These are phyloP conservation scores for Adansonia rubrostipa DNA, from an alignment of 441 rosid genomes.

Conservation along the genomic window DNA sequence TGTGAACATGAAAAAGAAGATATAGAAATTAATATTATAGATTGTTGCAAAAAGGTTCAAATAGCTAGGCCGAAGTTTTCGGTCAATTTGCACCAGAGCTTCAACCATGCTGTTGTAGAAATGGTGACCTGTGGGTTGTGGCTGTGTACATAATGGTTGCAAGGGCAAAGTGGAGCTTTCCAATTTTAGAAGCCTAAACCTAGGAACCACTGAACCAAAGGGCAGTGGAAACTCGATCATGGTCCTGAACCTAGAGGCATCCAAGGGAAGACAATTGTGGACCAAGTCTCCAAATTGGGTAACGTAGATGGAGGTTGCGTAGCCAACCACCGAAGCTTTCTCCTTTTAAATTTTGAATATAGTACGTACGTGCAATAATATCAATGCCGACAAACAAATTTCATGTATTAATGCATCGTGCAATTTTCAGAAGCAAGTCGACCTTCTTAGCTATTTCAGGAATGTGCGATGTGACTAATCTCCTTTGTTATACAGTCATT, in stretches of 20 bases:
- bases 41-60: too few species aligned
- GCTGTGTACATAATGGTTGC: not conserved
- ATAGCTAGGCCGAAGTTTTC: too few species aligned
- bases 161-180: not conserved
- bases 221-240: not conserved
- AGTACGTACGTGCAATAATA: too few species aligned
- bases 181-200: not conserved
- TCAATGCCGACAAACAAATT: too few species aligned
- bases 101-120: too few species aligned
- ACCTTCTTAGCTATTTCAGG: too few species aligned
- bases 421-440: too few species aligned
- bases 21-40: too few species aligned
- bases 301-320: not conserved
- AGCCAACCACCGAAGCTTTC: not conserved
- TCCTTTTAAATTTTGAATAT: too few species aligned
- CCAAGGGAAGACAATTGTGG: not conserved
- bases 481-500: not conserved
- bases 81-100: too few species aligned
- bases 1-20: not conserved
- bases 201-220: constrained; percentile 2
- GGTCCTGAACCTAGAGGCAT: not conserved
- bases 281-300: not conserved
- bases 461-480: not conserved
- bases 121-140: too few species aligned
- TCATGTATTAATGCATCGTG: too few species aligned